Percentiles rank a stretch among this genome's conserved stretches.
These are phyloP conservation scores for Cymbopogon flexuosus DNA, from an alignment of 202 grass and related monocot species.

Conservation along the genomic window DNA sequence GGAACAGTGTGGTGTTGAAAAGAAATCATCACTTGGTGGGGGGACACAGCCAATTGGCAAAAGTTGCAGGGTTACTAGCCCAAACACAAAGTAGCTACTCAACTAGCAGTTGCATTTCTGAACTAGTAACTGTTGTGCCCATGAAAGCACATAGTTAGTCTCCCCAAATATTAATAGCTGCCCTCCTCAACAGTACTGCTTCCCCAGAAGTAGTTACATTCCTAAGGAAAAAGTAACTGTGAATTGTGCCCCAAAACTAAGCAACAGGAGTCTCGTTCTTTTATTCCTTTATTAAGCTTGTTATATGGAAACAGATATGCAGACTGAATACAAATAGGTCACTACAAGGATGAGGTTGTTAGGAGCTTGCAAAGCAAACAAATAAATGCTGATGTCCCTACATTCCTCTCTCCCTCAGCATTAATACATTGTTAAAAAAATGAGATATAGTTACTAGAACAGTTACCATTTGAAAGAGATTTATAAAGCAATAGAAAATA, in stretches of 20 bases:
- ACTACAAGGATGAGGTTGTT: background rate
- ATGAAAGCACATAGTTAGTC: background rate
- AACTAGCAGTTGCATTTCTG: background rate
- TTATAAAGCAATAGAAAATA: background rate
- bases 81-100: background rate
- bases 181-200: background rate
- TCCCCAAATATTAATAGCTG: background rate
- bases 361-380: background rate
- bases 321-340: background rate
- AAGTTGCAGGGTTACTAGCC: background rate
- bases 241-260: background rate
- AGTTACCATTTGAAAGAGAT: constrained; percentile 16
- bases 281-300: background rate
- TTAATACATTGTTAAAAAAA: background rate
- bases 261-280: background rate
- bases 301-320: background rate
- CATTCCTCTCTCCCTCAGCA: background rate
- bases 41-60: background rate
- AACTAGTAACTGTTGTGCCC: background rate
- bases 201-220: background rate
- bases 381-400: background rate
- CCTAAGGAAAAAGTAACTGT: background rate
- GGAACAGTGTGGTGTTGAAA: background rate
- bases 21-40: background rate
- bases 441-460: constrained; percentile 10